These are phyloP conservation scores for Globisporangium cylindrosporum DNA, from an alignment of 352 stramenopile species.

Conservation along the genomic window DNA sequence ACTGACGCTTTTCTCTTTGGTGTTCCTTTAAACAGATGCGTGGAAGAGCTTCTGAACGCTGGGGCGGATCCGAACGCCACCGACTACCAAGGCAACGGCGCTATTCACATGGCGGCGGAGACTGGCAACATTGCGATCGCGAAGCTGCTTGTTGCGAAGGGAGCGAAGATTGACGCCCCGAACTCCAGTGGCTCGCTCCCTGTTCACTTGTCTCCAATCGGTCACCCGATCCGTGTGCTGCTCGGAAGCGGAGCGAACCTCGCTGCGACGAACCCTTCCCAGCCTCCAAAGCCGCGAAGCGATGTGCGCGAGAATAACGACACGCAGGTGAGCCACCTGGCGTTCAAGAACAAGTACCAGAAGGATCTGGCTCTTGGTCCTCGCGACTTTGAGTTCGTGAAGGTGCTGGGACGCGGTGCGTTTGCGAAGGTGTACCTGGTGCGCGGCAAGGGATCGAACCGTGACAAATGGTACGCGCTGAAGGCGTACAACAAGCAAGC, in stretches of 20 bases:
- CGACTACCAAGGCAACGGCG: slow-evolving; percentile 79
- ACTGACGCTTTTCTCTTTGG: background rate
- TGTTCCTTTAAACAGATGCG: slow-evolving; percentile 33
- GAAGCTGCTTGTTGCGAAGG: slow-evolving; percentile 73
- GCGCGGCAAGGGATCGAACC: slow-evolving; percentile 79
- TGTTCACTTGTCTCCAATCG: slow-evolving; percentile 83
- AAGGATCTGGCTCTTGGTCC: slow-evolving; percentile 76
- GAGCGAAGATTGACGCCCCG: slow-evolving; percentile 65
- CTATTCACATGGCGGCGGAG: slow-evolving; percentile 81
- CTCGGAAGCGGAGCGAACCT: slow-evolving; percentile 69
- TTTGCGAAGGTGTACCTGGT: slow-evolving; percentile 87
- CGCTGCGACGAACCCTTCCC: slow-evolving; percentile 65
- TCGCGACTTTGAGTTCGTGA: slow-evolving; percentile 86
- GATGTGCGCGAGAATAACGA: slow-evolving; percentile 53
- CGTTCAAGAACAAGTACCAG: slow-evolving; percentile 91
- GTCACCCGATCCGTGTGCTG: slow-evolving; percentile 80
- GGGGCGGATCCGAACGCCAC: slow-evolving; percentile 77
- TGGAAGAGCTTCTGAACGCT: slow-evolving; percentile 68
- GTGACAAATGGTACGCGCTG: slow-evolving; percentile 83
- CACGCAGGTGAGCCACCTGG: slow-evolving; percentile 76
- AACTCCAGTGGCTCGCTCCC: slow-evolving; percentile 81
- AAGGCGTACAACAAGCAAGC: slow-evolving; percentile 89
- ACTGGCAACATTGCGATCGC: slow-evolving; percentile 74
- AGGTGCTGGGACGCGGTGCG: slow-evolving; percentile 75
- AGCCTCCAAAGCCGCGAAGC: slow-evolving; percentile 54